Base-by-base conservation (phyloP, 108 stramenopile species). In the Cyclotella cryptica region DNA sequence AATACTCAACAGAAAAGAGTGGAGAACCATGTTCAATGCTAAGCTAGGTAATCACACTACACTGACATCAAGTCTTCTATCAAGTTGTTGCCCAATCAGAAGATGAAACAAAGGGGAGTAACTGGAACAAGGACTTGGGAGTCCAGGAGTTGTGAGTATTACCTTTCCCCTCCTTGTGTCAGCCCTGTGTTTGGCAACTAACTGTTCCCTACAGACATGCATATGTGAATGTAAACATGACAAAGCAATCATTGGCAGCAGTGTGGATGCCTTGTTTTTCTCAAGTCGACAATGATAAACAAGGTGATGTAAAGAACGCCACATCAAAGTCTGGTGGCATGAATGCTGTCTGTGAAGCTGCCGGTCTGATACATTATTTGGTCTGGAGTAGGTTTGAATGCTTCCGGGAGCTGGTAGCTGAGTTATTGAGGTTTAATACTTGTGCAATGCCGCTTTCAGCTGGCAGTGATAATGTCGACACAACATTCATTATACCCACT, bases 41-140 rank as follows among this genome's bases (percentile, higher is more conserved):
- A n/a, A n/a, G n/a, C n/a, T n/a, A n/a, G n/a, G n/a, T n/a, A n/a
- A n/a, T n/a, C n/a, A n/a, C n/a, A n/a, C n/a, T n/a, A n/a, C 22
- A 27, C 55, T 26, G 13, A 2, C 22, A 27, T 14, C 26, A 24
- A 58, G 21, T 13, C 55, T 21, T 58, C 26, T 5, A 58, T 6
- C 35, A 35, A 26, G 24, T 26, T 58, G 17, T n/a, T 49, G 47
- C 17, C 40, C 0, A 52, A 41, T 30, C 21, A 57, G 15, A 24
- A 47, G 9, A 57, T 10, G 68, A 40, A 78, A 78, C 15, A 17
- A 30, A 26, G 49, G 69, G 77, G 77, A 63, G 12, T 78, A 12
- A 51, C 69, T 78, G 77, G 77, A 64, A 51, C 40, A 40, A 78
- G 66, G 62, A 71, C 15, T 19, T 70, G 42, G 77, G 69, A 17